Evolutionary conservation across 495 filamentous ascomycete genomes (phyloP), one percentile per base, ranked within the genome.

Genomic region (Cairneyella variabilis): DNA sequence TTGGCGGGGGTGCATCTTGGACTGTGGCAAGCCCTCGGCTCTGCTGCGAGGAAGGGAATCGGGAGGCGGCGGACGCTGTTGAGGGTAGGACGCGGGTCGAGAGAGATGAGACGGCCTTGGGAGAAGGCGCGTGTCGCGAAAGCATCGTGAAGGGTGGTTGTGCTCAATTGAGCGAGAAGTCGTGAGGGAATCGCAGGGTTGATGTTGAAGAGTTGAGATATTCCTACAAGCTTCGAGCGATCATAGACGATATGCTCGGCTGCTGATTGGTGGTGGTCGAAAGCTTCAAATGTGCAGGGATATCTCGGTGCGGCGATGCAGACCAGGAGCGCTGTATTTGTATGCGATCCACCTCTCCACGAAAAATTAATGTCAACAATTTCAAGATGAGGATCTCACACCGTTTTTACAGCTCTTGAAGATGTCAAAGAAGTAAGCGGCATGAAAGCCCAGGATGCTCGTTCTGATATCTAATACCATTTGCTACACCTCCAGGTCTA

Each of bases 1-100:
- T 88, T 26, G 85, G 79, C 48, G 74, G 63, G 51, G 84, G 76
- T 53, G 74, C 80, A 72, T 98, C 91, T 70, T 91, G 85, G 62
- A 95, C 91, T 36, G 90, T 95, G 61, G 93, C 93, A 70, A 97
- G 85, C 51, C 75, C 76, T 66, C 84, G 79, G 64, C 64, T 70
- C 67, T 83, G 81, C 44, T 71, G 64, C 41, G 55, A 14, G 53
- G 57, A 64, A 62, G 71, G 69, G 43, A 69, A 47, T 54, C 71
- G 63, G 14, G 71, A 57, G 22, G 38, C 37, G 52, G 68, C 66
- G 49, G 65, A 57, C 30, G 69, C 49, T 40, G 69, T 65, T 32
- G 68, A 67, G 44, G 82, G 76, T 49, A 82, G 73, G 57, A 79
- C 71, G 59, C 78, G 78, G 64, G 79, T 71, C 53, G 79, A 75